Evolutionary conservation across 2,329 filamentous ascomycete genomes (phyloP), one percentile per base, ranked within the genome.

Genomic region (Cytospora mali): DNA sequence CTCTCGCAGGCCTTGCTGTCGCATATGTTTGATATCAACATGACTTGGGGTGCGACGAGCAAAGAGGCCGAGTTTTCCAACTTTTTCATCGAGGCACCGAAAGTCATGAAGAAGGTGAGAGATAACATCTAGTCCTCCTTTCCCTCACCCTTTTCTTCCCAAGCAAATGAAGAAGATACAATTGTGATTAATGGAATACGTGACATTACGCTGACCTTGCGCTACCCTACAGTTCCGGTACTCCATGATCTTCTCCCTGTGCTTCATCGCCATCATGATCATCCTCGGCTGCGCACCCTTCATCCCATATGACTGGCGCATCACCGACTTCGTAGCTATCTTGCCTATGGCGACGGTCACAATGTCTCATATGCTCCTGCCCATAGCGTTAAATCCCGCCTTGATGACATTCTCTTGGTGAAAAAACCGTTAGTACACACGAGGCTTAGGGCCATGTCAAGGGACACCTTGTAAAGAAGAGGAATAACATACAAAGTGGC

Each of bases 21-120:
- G 5, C 92, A 96, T 79, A 91, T 95, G 85, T 91, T 95, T 73
- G 87, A 91, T 77, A 87, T 94, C 72, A 84, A 95, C 76, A 94
- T 95, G 88, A 86, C 85, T 3, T 95, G 92, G 92, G 91, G 91
- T 56, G 87, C 91, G 1, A 96, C 92, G 0, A 84, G 88, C 48
- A 96, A 96, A 77, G 92, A 96, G 77, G 85, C 86, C 55, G 89
- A 92, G 70, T 88, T 89, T 71, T 88, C 89, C 28, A 90, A 92
- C 75, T 96, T 96, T 77, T 94, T 93, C 77, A 89, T 91, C 64
- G 92, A 95, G 73, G 85, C 93, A 21, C 89, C 89, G 35, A 90
- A 89, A 72, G 90, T 96, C 48, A 74, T 94, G 69, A 89, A 88
- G 76, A 88, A 86, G 72, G 92, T 92, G 75, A 85, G 88, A 46